phyloP scores from a whole-genome alignment of 768 basidiomycete genomes.

The Tulasnella sp. region DNA sequence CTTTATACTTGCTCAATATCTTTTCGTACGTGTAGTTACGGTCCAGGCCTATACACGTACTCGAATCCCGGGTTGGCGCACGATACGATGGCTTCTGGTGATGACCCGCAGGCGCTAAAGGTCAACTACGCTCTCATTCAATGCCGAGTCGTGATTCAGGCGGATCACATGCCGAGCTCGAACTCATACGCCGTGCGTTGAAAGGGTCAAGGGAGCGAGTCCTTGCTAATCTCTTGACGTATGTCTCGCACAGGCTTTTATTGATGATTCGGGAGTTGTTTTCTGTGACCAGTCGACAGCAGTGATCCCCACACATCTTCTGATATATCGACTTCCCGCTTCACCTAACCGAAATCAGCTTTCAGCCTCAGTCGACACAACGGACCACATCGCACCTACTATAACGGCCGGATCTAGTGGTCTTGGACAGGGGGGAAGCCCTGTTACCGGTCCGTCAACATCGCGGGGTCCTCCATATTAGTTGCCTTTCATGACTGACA shows the following conservation, averaged over 20 bases:
- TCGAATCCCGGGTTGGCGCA: neutral
- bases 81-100: neutral
- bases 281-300: neutral
- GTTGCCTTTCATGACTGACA: too few species aligned
- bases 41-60: neutral
- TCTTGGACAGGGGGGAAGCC: neutral
- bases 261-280: neutral
- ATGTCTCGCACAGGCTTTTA: neutral
- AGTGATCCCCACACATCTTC: neutral
- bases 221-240: neutral
- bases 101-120: neutral
- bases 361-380: neutral
- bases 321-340: neutral
- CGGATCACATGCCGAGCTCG: neutral
- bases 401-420: neutral
- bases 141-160: neutral
- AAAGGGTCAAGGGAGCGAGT: neutral
- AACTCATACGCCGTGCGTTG: neutral
- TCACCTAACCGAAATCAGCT: neutral
- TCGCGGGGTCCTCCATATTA: neutral
- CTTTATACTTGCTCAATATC: neutral
- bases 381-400: neutral
- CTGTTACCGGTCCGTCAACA: neutral
- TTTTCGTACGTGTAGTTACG: neutral
- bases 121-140: neutral